Evolutionary conservation across 768 basidiomycete species (phyloP), one percentile per base, ranked within the genome.

Genomic region (Porphyrellus cyaneotinctus): DNA sequence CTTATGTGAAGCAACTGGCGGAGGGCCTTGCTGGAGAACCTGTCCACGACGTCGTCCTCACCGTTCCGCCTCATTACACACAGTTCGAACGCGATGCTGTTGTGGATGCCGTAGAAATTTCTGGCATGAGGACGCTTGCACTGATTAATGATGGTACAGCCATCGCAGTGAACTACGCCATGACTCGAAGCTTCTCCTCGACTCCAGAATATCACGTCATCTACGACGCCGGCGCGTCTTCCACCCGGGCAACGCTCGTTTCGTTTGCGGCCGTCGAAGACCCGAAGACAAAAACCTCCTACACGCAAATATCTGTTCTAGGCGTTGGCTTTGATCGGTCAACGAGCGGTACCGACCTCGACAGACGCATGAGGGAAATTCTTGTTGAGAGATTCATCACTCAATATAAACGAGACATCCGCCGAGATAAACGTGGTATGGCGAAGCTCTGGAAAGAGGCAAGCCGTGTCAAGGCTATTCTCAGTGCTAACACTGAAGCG

Each of bases 131-230:
- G 24, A 85, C 88, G 2, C 74, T 97, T 30, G 85, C 90, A 0
- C 76, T 98, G 53, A 81, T 99, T 48, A 88, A 94, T 60, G 97
- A 99, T 61, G 95, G 95, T 24, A 84, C 91, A 0, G 91, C 94
- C 2, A 87, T 95, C n/a, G 97, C 93, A 14, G 79, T 98, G 60
- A 99, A 99, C 74, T 99, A 91, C 64, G 97, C 97, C 38, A 97
- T 98, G 93, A 93, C 94, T 2, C 83, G 95, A 43, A 78, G 83
- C 2, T 98, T 98, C 75, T 57, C 70, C 4, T 74, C 87, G 0
- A 73, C 72, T 2, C 83, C 84, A 0, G 88, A 95, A 64, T 82
- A 87, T 67, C 95, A 98, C 66, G 71, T 99, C 59, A 85, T 99
- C 53, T 99, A 89, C 70, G 97, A 98, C 62, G 91, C 93, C 1